Conservation (phyloP, 2,329 filamentous ascomycete species). For the Aspergillus piperis region DNA sequence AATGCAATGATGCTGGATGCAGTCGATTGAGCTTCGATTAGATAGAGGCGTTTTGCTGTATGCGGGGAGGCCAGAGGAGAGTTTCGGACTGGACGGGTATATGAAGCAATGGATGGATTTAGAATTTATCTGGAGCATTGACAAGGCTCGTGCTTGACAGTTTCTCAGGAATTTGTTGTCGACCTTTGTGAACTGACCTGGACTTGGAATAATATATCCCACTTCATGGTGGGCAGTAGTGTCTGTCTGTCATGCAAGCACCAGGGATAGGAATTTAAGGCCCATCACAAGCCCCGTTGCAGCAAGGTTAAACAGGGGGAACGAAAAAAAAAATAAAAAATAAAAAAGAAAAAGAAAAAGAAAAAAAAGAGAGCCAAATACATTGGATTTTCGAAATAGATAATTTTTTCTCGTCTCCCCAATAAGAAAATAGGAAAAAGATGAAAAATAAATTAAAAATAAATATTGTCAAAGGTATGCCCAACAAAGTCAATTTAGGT, state of each 20-base stretch:
- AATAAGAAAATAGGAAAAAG: neutral
- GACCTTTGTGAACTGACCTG: constrained; percentile 1
- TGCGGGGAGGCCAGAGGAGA: neutral
- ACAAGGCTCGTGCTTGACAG: neutral
- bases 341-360: neutral
- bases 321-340: neutral
- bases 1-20: neutral
- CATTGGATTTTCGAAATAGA: neutral
- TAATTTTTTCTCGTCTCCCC: neutral
- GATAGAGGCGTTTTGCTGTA: neutral
- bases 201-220: constrained; percentile 17
- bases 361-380: constrained; percentile 8
- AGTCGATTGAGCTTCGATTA: neutral
- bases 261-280: constrained; percentile 19
- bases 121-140: neutral
- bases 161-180: neutral
- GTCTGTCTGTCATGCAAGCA: constrained; percentile 18
- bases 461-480: neutral
- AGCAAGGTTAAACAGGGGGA: constrained; percentile 22
- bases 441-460: neutral
- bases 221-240: constrained; percentile 21
- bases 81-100: neutral
- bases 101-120: neutral
- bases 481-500: constrained; percentile 1
- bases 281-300: constrained; percentile 27